phyloP scores from a whole-genome alignment of 805 yeast genomes.

The Starmerella apis region DNA sequence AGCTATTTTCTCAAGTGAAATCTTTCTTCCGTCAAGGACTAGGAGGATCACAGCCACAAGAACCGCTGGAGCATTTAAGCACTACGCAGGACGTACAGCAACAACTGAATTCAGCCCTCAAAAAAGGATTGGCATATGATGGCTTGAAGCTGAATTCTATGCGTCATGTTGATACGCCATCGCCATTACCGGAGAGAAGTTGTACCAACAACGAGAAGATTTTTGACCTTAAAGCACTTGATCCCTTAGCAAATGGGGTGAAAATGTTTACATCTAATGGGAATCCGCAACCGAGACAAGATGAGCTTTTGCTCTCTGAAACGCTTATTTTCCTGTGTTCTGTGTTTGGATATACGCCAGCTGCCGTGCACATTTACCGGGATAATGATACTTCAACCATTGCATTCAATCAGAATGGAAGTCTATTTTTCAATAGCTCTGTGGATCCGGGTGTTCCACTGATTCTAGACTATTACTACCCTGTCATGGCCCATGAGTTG shows the following conservation, averaged over 20 bases:
- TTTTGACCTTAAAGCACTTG: neutral
- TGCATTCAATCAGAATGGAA: constrained; percentile 35
- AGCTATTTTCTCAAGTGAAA: neutral
- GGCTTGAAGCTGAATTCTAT: neutral
- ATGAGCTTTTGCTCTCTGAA: constrained; percentile 11
- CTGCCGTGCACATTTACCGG: constrained; percentile 13
- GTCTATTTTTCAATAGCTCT: constrained; percentile 33
- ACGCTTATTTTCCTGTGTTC: constrained; percentile 5
- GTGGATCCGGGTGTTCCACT: constrained; percentile 5
- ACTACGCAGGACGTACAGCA: neutral
- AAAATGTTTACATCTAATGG: neutral
- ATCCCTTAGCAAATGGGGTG: constrained; percentile 1
- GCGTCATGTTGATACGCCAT: constrained; percentile 11
- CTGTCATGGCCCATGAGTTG: constrained; percentile 35
- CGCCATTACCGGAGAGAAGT: neutral
- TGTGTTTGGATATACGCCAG: constrained; percentile 7
- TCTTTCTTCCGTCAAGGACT: neutral
- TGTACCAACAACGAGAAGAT: neutral
- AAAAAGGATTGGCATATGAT: neutral
- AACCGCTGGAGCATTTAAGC: neutral
- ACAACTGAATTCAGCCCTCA: neutral
- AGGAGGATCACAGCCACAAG: neutral
- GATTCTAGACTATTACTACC: constrained; percentile 32
- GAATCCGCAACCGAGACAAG: constrained; percentile 4
- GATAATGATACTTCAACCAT: constrained; percentile 23